Evolutionary conservation across 108 stramenopile genomes (phyloP), one percentile per base, ranked within the genome.

Genomic region (Skeletonema marinoi): DNA sequence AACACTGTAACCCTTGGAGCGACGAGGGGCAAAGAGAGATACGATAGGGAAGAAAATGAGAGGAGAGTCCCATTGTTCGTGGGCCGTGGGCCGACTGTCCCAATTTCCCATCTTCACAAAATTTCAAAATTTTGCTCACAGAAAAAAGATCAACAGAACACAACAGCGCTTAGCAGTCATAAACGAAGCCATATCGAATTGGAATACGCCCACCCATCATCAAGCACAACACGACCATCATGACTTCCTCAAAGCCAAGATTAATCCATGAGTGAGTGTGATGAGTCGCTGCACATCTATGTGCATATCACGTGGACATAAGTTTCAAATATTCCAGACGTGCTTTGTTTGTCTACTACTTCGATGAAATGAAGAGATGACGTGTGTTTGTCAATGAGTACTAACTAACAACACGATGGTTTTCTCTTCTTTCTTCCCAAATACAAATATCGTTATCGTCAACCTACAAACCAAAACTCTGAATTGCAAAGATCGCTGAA

Each of bases 401-500:
- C 1, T 51, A n/a, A 51, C 50, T 19, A 51, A 51, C n/a, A 50
- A 17, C 19, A 19, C 5, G 17, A 39, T 11, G 11, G 1, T 12
- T 21, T 19, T 19, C 4, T 12, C 17, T 51, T 7, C 19, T 19
- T 51, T 50, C n/a, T 5, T 4, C 2, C 39, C 11, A 6, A 36
- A 36, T 25, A 25, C n/a, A 2, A 36, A 36, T 36, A 7, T 1
- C 10, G 9, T 39, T 10, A 11, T 39, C 9, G 1, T 39, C 8
- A 39, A 39, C 39, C 10, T 66, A 36, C 35, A 32, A 64, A 19
- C 19, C 8, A 29, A 56, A 29, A 56, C 6, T 69, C 68, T 69
- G n/a, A 38, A 56, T 32, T 44, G 33, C 68, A 19, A 56, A 77
- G 89, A 19, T 65, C 88, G 32, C 69, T 95, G 73, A 65, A 88